Conservation (phyloP, 495 filamentous ascomycete genomes). For the Xylaria intraflava region DNA sequence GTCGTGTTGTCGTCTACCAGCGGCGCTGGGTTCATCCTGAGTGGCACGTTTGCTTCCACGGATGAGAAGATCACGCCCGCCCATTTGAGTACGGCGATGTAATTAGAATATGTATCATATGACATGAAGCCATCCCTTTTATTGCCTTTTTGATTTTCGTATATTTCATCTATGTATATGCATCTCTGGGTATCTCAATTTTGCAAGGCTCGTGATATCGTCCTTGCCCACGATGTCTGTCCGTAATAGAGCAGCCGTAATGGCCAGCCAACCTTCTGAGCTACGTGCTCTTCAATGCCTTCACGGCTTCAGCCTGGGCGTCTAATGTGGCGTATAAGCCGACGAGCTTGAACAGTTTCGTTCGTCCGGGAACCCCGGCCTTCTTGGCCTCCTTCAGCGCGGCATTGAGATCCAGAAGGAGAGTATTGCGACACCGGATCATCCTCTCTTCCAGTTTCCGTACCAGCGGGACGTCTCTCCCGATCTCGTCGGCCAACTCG, state of each 20-base stretch:
- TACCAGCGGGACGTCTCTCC: constrained; percentile 34
- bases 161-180: background rate
- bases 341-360: constrained; percentile 61
- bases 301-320: constrained; percentile 68
- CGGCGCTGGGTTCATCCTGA: constrained; percentile 79
- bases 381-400: constrained; percentile 66
- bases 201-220: background rate
- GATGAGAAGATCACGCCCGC: constrained; percentile 47
- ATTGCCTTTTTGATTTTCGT: constrained; percentile 6
- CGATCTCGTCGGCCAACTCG: constrained; percentile 36
- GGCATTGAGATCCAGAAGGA: constrained; percentile 75
- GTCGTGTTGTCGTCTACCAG: constrained; percentile 89
- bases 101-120: constrained; percentile 52
- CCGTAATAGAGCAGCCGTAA: background rate
- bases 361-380: constrained; percentile 46
- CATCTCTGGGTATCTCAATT: constrained; percentile 27
- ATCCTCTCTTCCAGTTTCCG: constrained; percentile 52
- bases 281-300: constrained; percentile 49
- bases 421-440: constrained; percentile 54
- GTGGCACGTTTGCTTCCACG: constrained; percentile 61
- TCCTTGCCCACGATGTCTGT: background rate
- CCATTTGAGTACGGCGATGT: constrained; percentile 48
- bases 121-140: constrained; percentile 27
- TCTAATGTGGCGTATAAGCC: constrained; percentile 71
- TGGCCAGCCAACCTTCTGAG: background rate